Evolutionary conservation across 768 basidiomycete species (phyloP).

Genomic region (Lactarius deliciosus): DNA sequence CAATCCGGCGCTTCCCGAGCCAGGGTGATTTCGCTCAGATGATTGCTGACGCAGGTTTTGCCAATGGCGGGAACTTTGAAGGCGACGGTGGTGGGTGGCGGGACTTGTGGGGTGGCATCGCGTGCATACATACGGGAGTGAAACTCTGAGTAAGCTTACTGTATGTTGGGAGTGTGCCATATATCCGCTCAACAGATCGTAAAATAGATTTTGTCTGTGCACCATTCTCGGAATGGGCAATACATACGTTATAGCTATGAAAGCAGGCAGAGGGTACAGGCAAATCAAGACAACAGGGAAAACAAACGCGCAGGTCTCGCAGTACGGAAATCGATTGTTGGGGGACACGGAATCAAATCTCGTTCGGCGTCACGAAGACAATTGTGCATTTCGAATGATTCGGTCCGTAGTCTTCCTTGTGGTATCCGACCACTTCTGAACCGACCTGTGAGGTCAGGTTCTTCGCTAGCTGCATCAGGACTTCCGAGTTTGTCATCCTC

Average conservation of each 20-base stretch:
- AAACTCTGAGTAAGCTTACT: constrained; percentile 52
- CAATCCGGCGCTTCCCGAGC: constrained; percentile 89
- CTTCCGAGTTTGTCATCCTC: not conserved
- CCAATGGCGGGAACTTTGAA: constrained; percentile 56
- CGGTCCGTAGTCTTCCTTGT: not conserved
- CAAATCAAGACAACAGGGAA: not conserved
- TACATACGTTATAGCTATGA: not conserved
- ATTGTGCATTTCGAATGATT: constrained; percentile 3
- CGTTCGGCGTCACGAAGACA: not conserved
- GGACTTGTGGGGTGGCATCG: constrained; percentile 85
- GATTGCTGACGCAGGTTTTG: constrained; percentile 85
- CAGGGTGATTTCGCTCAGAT: constrained; percentile 86
- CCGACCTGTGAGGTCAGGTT: not conserved
- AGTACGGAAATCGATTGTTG: not conserved
- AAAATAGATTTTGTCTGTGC: not conserved
- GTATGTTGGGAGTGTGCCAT: not conserved
- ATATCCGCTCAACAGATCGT: not conserved
- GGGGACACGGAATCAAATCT: not conserved
- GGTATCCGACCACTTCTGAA: not conserved
- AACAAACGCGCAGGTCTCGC: not conserved
- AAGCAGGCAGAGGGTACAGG: too few relatives aligned
- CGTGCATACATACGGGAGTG: constrained; percentile 80
- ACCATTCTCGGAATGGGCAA: not conserved
- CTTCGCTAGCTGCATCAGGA: not conserved
- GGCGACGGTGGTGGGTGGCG: constrained; percentile 83